Conservation (phyloP, 2,329 filamentous ascomycete genomes). For the Myriosclerotinia duriaeana region DNA sequence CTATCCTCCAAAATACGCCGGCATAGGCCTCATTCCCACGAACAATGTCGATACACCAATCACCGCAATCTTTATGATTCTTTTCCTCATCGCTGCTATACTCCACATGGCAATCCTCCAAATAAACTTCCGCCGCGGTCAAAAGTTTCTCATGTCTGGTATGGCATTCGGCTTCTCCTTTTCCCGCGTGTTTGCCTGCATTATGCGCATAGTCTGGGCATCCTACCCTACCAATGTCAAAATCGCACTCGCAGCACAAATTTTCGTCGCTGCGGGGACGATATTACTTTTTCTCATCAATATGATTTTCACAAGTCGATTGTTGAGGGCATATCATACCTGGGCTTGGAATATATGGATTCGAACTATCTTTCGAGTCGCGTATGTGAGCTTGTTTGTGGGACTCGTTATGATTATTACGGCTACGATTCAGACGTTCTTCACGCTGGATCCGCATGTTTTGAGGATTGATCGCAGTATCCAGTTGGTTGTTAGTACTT, state of each 20-base stretch:
- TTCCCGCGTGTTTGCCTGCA: conserved; percentile 50
- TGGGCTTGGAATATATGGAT: conserved; percentile 64
- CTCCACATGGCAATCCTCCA: conserved; percentile 58
- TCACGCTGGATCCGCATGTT: conserved; percentile 53
- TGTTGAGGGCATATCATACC: conserved; percentile 67
- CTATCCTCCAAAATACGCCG: conserved; percentile 45
- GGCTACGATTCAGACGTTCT: conserved; percentile 12
- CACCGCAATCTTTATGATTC: conserved; percentile 58
- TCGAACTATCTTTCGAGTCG: conserved; percentile 43
- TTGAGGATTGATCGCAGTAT: conserved; percentile 54
- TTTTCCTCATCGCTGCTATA: conserved; percentile 56
- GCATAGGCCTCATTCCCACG: conserved; percentile 59
- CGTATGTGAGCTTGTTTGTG: conserved; percentile 62
- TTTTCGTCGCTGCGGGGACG: conserved; percentile 44
- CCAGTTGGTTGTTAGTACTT: conserved; percentile 48
- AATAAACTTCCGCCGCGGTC: conserved; percentile 38
- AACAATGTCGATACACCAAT: conserved; percentile 62
- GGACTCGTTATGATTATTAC: conserved; percentile 61
- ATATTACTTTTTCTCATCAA: conserved; percentile 76
- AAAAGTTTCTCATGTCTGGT: conserved; percentile 60
- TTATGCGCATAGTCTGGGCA: conserved; percentile 50
- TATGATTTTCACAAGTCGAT: conserved; percentile 70
- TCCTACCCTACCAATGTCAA: conserved; percentile 1
- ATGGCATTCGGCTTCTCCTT: conserved; percentile 59
- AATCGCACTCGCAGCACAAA: conserved; percentile 10